Evolutionary conservation across 2,329 filamentous ascomycete species (phyloP).

Genomic region (Fusarium austroafricanum): DNA sequence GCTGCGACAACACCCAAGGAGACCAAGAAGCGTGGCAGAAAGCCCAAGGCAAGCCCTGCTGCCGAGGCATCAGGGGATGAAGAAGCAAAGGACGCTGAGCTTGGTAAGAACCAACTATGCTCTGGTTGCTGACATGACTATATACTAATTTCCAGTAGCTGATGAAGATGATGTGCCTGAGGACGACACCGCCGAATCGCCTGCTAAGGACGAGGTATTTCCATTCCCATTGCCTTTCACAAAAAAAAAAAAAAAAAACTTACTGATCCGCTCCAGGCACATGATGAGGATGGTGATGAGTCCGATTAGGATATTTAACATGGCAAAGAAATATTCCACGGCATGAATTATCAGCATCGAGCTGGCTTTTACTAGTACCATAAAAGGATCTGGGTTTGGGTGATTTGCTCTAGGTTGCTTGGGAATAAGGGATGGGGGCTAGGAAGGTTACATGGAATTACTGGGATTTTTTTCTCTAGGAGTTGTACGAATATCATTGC

Average conservation of each 20-base stretch:
- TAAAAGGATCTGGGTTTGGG: slow-evolving; percentile 7
- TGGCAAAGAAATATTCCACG: neutral
- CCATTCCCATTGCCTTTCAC: slow-evolving; percentile 37
- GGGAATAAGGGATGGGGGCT: neutral
- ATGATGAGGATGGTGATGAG: slow-evolving; percentile 38
- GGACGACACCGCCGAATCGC: slow-evolving; percentile 15
- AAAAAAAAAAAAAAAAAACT: slow-evolving; percentile 39
- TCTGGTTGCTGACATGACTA: neutral
- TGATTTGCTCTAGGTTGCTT: slow-evolving; percentile 9
- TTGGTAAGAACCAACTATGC: slow-evolving; percentile 1
- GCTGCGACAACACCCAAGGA: slow-evolving; percentile 34
- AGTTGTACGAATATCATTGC: slow-evolving; percentile 30
- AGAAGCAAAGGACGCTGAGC: neutral
- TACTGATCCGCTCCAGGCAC: slow-evolving; percentile 45
- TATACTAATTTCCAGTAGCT: slow-evolving; percentile 20
- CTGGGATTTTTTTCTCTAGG: slow-evolving; percentile 17
- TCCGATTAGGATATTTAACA: slow-evolving; percentile 20
- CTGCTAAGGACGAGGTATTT: slow-evolving; percentile 47
- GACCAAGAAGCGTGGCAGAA: slow-evolving; percentile 46
- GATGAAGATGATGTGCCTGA: slow-evolving; percentile 27
- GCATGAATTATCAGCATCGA: neutral
- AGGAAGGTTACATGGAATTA: slow-evolving; percentile 13
- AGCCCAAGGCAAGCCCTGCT: slow-evolving; percentile 38
- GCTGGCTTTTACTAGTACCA: slow-evolving; percentile 3
- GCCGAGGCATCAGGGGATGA: slow-evolving; percentile 28